Evolutionary conservation across 2,329 filamentous ascomycete genomes (phyloP).

Genomic region (Xylariaceae sp.): DNA sequence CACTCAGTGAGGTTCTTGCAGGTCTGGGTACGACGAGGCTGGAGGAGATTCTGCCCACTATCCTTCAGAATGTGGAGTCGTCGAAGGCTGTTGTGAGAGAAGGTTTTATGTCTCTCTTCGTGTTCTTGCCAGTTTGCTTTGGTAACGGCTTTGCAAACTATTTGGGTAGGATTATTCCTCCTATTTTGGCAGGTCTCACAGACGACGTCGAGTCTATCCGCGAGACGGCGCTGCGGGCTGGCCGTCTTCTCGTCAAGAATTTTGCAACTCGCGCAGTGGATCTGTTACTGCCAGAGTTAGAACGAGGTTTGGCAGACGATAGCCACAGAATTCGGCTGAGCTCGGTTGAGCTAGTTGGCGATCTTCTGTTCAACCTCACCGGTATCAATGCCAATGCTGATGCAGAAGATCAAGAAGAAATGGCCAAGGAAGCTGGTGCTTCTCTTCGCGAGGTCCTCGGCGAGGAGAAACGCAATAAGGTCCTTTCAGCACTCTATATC

Average conservation of each 20-base stretch:
- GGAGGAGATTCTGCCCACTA: slow-evolving; percentile 93
- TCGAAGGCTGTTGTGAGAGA: slow-evolving; percentile 86
- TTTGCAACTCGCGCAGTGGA: slow-evolving; percentile 95
- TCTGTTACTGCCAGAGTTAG: slow-evolving; percentile 86
- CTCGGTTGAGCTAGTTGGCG: slow-evolving; percentile 94
- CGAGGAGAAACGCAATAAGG: slow-evolving; percentile 94
- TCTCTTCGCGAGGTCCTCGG: slow-evolving; percentile 94
- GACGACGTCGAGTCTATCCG: slow-evolving; percentile 96
- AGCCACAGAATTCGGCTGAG: slow-evolving; percentile 97
- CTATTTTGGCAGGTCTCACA: slow-evolving; percentile 88
- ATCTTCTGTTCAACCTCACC: slow-evolving; percentile 94
- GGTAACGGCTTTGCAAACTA: slow-evolving; percentile 98
- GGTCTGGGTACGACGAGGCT: slow-evolving; percentile 87
- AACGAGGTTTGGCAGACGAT: slow-evolving; percentile 94
- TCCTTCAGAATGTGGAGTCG: slow-evolving; percentile 92
- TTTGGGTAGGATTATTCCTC: slow-evolving; percentile 89
- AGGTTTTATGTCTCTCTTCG: slow-evolving; percentile 99
- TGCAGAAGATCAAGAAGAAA: slow-evolving; percentile 72
- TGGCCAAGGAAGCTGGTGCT: slow-evolving; percentile 78
- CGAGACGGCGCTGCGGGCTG: slow-evolving; percentile 91
- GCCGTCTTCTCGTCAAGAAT: slow-evolving; percentile 94
- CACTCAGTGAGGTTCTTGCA: slow-evolving; percentile 91
- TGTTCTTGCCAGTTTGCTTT: slow-evolving; percentile 97
- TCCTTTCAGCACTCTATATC: slow-evolving; percentile 94
- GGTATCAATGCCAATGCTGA: slow-evolving; percentile 80